Base-by-base conservation (phyloP, 805 yeast species). In the Jamesozyma piceae region DNA sequence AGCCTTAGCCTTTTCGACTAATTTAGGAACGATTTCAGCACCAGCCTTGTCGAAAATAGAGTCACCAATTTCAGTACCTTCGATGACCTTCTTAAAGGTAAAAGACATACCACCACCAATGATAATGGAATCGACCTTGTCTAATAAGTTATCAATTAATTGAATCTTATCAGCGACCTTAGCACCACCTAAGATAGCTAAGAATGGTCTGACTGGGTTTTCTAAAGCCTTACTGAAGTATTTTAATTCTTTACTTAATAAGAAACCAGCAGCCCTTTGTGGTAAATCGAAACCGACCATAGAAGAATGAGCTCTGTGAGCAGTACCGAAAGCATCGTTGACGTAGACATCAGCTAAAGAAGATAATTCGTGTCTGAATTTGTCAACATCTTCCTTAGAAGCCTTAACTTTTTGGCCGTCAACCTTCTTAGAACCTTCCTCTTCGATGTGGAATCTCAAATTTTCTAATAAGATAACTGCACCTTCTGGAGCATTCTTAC, bases 101-200 rank as follows among this genome's bases (percentile, higher is more conserved):
- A 90, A 92, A 49, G 98, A 92, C 99, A 92, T 92, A 74, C 98
- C 99, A 75, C 99, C 99, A 67, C 98, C 97, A 61, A 92, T 80
- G 71, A 92, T 87, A 65, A 92, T 75, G 51, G 81, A 71, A 72
- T 92, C 83, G 63, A 92, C 98, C 80, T 92, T 92, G 76, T 90
- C 92, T 62, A 92, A 78, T 69, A 80, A 75, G 80, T 89, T 92
- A 74, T 92, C 97, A 63, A 92, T 92, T 72, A 92, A 80, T 75
- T 88, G 97, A 65, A 92, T 92, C 82, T 92, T 92, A 73, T 92
- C 99, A 54, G 95, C 83, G 55, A 92, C 97, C 80, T 92, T 92
- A 62, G 99, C 98, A 75, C 99, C 99, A 69, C 99, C 99, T 56
- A 92, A 78, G 67, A 92, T 92, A 57, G 98, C 98, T 64, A 92